Evolutionary conservation across 1,139 yeast species (phyloP), one percentile per base, ranked within the genome.

Genomic region (Suhomyces bribrorum): DNA sequence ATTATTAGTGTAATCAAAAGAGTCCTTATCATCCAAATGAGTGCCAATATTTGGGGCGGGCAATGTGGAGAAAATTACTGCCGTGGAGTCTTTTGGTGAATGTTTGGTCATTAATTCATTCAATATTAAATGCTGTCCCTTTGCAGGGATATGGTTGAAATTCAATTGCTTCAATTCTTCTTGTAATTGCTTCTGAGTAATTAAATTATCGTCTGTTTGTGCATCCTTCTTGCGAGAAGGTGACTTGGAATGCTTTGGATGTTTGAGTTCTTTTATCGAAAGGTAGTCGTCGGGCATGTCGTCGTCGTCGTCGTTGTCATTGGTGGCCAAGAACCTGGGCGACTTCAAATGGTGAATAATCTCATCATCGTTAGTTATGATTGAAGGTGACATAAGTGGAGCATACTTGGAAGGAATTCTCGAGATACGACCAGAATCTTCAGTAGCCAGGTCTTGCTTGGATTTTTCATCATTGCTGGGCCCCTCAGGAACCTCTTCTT

Each of bases 21-120:
- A 77, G 18, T 82, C 92, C 11, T 69, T 75, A 37, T 78, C 82
- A 46, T 77, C 78, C 44, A 77, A 67, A 61, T 88, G 92, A 0
- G 96, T 84, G 2, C 96, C 95, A 15, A 84, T 67, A 1, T 79
- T 69, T 0, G 98, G 97, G 0, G 94, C 83, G 0, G 98, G 97
- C 30, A 92, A 65, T 0, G 97, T 90, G 1, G 96, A 83, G 56
- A 92, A 86, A 3, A 92, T 78, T 7, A 92, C 81, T 12, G 76
- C 81, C 0, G 90, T 83, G 1, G 78, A 66, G 11, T 73, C 69
- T 15, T 64, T 62, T 0, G 92, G 83, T 1, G 82, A 71, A 31
- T 73, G 66, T n/a, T 44, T 42, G 37, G 65, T 65, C 95, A 92
- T 89, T 49, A 92, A 67, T 48, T 89, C 96, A 57, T 92, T 90